phyloP scores from a whole-genome alignment of 2,329 filamentous ascomycete species.

The Alternaria sp. region DNA sequence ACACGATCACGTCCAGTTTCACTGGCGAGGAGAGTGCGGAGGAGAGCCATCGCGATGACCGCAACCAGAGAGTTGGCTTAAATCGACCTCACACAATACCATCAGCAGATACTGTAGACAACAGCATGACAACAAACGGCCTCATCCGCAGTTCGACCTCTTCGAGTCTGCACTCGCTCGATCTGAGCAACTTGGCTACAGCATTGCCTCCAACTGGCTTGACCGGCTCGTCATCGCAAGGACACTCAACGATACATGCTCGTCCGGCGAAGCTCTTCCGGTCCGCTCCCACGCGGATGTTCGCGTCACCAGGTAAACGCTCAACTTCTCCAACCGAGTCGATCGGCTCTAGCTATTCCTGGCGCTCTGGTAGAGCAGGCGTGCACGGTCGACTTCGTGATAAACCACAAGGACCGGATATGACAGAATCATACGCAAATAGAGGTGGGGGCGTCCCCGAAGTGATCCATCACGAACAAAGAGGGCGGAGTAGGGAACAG shows the following conservation, averaged over 20 bases:
- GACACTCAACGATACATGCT: background rate
- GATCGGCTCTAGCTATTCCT: background rate
- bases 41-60: background rate
- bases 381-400: background rate
- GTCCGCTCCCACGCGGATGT: background rate
- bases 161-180: background rate
- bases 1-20: background rate
- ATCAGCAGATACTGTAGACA: background rate
- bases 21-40: background rate
- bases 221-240: background rate
- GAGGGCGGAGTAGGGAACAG: background rate
- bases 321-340: background rate
- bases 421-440: background rate
- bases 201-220: background rate
- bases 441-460: background rate
- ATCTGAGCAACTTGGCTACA: background rate
- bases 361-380: background rate
- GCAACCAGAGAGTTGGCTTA: background rate
- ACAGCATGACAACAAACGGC: background rate
- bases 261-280: background rate
- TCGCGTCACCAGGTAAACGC: background rate
- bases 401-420: background rate
- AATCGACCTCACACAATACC: background rate
- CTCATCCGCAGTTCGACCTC: background rate
- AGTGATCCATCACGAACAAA: background rate